Percentiles rank a stretch among this genome's conserved stretches.
Conservation (phyloP, 1,139 yeast genomes). For the Pichia sp. region DNA sequence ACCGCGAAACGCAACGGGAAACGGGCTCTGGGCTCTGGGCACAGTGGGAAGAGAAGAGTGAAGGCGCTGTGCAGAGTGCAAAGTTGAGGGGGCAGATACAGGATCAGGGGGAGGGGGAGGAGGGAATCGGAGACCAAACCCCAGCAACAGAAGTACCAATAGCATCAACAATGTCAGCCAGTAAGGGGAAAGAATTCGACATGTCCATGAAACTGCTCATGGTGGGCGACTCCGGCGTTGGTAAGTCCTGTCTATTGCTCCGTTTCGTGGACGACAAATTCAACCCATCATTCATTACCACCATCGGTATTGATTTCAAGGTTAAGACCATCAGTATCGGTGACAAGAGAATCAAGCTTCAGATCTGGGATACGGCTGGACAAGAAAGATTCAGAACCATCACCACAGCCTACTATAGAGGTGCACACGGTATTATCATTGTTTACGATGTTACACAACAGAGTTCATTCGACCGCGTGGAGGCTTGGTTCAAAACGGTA, state of each 20-base stretch:
- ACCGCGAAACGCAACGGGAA: too few relatives aligned
- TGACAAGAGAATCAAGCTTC: slow-evolving; percentile 88
- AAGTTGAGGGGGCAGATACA: too few relatives aligned
- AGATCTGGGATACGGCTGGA: slow-evolving; percentile 99
- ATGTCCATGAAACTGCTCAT: slow-evolving; percentile 88
- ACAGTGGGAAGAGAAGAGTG: too few relatives aligned
- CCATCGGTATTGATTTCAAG: slow-evolving; percentile 97
- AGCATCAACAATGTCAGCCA: slow-evolving; percentile 15
- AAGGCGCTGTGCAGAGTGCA: too few relatives aligned
- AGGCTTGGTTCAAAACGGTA: slow-evolving; percentile 92
- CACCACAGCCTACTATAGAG: slow-evolving; percentile 96
- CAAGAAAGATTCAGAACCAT: slow-evolving; percentile 98
- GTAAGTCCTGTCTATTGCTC: slow-evolving; percentile 88
- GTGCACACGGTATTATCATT: slow-evolving; percentile 96
- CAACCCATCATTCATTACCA: slow-evolving; percentile 93
- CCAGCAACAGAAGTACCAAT: too few relatives aligned
- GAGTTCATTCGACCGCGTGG: slow-evolving; percentile 77
- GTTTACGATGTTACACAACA: slow-evolving; percentile 97
- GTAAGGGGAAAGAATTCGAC: slow-evolving; percentile 44
- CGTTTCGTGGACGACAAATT: slow-evolving; percentile 96
- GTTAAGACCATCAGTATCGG: slow-evolving; percentile 93
- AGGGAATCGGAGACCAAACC: too few relatives aligned
- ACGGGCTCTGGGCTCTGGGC: too few relatives aligned
- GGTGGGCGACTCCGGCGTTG: slow-evolving; percentile 96
- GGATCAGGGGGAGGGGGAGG: too few relatives aligned